These are phyloP conservation scores for Vigna radiata DNA, from an alignment of 306 rosid genomes.

Conservation along the genomic window DNA sequence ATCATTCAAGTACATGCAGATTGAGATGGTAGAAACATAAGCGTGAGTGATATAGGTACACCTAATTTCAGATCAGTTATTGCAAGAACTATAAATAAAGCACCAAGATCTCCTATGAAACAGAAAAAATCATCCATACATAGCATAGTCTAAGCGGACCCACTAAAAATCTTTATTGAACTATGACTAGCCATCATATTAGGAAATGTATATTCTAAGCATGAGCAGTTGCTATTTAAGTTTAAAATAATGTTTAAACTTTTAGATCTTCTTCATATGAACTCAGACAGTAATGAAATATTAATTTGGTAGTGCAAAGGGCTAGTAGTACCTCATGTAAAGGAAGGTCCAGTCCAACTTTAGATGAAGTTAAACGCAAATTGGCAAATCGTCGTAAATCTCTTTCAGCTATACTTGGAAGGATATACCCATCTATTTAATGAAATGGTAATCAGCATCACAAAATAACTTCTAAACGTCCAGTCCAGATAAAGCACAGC, in stretches of 20 bases:
- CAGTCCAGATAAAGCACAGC: conserved; percentile 1
- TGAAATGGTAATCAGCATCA: conserved; percentile 39
- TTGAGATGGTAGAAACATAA: too few relatives aligned
- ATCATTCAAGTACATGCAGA: too few relatives aligned
- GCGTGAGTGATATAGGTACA: too few relatives aligned
- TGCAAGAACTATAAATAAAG: too few relatives aligned
- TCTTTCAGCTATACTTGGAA: conserved; percentile 83
- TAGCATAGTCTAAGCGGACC: too few relatives aligned
- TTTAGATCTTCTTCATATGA: not conserved
- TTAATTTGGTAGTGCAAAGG: conserved; percentile 26
- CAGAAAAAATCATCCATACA: too few relatives aligned
- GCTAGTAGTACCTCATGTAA: conserved; percentile 59
- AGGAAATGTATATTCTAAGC: conserved; percentile 9
- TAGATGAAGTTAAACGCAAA: conserved; percentile 64
- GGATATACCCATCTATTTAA: conserved; percentile 76
- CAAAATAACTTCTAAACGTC: not conserved
- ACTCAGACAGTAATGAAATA: conserved; percentile 10
- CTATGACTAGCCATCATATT: too few relatives aligned
- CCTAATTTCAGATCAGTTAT: too few relatives aligned
- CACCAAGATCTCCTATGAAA: too few relatives aligned
- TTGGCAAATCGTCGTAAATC: conserved; percentile 72
- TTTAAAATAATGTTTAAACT: not conserved
- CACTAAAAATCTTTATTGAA: too few relatives aligned
- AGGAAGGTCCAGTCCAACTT: conserved; percentile 67
- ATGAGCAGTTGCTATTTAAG: not conserved